Percentiles rank a stretch among this genome's conserved stretches.
Conservation (phyloP, 768 basidiomycete species). For the Xerocomus spinulosus region DNA sequence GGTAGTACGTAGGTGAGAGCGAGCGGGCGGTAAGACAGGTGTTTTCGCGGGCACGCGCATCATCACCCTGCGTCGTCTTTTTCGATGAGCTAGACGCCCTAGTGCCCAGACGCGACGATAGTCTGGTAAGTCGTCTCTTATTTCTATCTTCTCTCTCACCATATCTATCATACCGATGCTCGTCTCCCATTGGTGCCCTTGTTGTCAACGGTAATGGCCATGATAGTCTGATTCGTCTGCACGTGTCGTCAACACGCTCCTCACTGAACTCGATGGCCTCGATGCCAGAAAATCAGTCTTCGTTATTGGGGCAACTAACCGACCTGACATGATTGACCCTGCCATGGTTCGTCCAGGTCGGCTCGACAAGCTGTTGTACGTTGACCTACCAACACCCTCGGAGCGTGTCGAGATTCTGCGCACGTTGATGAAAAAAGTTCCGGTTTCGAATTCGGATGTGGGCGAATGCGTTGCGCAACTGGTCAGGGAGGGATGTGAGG, state of each 20-base stretch:
- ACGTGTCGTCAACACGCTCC: slow-evolving; percentile 84
- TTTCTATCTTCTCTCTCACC: not conserved
- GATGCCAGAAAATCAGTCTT: slow-evolving; percentile 83
- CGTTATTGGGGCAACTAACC: slow-evolving; percentile 91
- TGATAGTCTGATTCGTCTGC: slow-evolving; percentile 81
- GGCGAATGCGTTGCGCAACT: slow-evolving; percentile 38
- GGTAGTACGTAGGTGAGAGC: slow-evolving; percentile 94
- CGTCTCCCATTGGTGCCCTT: not conserved
- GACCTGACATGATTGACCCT: slow-evolving; percentile 96
- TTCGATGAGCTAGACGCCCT: slow-evolving; percentile 94
- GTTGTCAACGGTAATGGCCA: not conserved
- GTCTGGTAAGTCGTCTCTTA: slow-evolving; percentile 52
- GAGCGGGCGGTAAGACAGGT: slow-evolving; percentile 93
- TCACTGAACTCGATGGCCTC: slow-evolving; percentile 92
- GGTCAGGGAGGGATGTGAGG: slow-evolving; percentile 64
- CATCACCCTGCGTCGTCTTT: slow-evolving; percentile 91
- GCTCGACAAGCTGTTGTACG: slow-evolving; percentile 90
- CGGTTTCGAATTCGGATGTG: slow-evolving; percentile 38
- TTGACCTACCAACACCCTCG: slow-evolving; percentile 69
- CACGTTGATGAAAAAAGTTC: slow-evolving; percentile 69
- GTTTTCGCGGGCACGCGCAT: slow-evolving; percentile 89
- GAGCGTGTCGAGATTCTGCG: slow-evolving; percentile 84
- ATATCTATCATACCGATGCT: too few species aligned
- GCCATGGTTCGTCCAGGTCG: slow-evolving; percentile 97
- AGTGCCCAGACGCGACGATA: slow-evolving; percentile 87